phyloP scores from a whole-genome alignment of 352 stramenopile genomes.

The Aphanomyces invadans region DNA sequence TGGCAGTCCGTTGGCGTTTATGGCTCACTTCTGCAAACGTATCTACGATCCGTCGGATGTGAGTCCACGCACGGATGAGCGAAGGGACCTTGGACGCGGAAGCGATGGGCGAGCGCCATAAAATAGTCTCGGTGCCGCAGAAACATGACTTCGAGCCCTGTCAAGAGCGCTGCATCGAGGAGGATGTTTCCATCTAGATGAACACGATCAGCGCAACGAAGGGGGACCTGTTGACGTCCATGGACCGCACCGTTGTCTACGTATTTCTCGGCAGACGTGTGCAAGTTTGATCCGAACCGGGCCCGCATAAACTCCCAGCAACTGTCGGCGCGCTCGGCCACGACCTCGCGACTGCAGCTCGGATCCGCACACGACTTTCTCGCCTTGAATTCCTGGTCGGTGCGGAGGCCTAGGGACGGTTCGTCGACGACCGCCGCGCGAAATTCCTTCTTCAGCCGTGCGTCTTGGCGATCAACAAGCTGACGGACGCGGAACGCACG shows the following conservation, averaged over 20 bases:
- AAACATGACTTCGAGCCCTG: slow-evolving; percentile 25
- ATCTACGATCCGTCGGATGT: background rate
- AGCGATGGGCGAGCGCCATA: slow-evolving; percentile 24
- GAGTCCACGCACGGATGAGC: no score
- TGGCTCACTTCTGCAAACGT: background rate
- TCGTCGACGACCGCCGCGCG: slow-evolving; percentile 7
- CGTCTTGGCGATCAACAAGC: slow-evolving; percentile 21
- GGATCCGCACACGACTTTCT: slow-evolving; percentile 24
- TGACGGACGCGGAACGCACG: slow-evolving; percentile 4
- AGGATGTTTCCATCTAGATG: slow-evolving; percentile 24
- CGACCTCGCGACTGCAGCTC: slow-evolving; percentile 21
- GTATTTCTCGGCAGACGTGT: slow-evolving; percentile 12
- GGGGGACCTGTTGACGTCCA: no score
- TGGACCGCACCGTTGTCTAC: slow-evolving; percentile 21
- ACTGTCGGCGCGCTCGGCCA: slow-evolving; percentile 21
- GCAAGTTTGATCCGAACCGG: slow-evolving; percentile 16
- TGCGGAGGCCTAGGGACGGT: background rate
- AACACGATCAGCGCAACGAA: background rate
- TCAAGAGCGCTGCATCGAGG: slow-evolving; percentile 22
- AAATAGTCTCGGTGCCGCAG: slow-evolving; percentile 25
- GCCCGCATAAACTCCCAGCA: slow-evolving; percentile 21
- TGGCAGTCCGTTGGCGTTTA: background rate
- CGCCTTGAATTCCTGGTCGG: slow-evolving; percentile 19
- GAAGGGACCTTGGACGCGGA: slow-evolving; percentile 24
- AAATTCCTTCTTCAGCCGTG: slow-evolving; percentile 19